Base-by-base conservation (phyloP, 345 rosid species). In the Linum lewisii region DNA sequence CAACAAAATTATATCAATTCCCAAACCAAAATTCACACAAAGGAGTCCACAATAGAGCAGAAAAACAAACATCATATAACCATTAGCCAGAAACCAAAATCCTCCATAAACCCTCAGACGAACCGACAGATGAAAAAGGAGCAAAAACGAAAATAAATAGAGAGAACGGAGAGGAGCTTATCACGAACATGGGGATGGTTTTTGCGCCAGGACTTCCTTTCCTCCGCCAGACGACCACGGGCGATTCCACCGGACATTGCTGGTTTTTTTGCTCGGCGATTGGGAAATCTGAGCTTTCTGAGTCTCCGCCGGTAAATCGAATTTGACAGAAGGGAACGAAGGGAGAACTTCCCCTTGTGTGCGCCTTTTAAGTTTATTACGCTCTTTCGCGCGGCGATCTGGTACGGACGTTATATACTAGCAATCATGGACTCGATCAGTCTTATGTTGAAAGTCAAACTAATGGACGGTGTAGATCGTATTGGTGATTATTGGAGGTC, bases 121-220 rank as follows among this genome's bases (percentile, higher is more conserved):
- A 11, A 26, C 36, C 15, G 20, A 24, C 3, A 1, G 16, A n/a
- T 1, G 10, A 55, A 55, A 9, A 55, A 11, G 14, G 34, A 21
- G 15, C 18, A 8, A 21, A 19, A 45, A 5, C 25, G n/a, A 20
- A 23, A 26, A 61, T 16, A 37, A 1, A 21, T 45, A 58, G 50
- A n/a, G 0, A 3, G 49, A 37, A 42, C 47, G 18, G 15, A 32
- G 24, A 32, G 38, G 16, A 20, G 20, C 18, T 9, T 32, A 37
- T 24, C 45, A 91, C 87, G 56, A 54, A 91, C 98, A 73, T 91
- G 98, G 22, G 96, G 98, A 64, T 91, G 98, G 61, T 91, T 91
- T 80, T 80, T 91, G 62, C 98, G 87, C 98, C 96, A 91, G 3
- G 98, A 65, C 76, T 91, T 91, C 38, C 98, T 75, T 77, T 91